Percentiles rank a stretch among this genome's conserved stretches.
Conservation (phyloP, 75 land plant species). For the Cupressus sempervirens region DNA sequence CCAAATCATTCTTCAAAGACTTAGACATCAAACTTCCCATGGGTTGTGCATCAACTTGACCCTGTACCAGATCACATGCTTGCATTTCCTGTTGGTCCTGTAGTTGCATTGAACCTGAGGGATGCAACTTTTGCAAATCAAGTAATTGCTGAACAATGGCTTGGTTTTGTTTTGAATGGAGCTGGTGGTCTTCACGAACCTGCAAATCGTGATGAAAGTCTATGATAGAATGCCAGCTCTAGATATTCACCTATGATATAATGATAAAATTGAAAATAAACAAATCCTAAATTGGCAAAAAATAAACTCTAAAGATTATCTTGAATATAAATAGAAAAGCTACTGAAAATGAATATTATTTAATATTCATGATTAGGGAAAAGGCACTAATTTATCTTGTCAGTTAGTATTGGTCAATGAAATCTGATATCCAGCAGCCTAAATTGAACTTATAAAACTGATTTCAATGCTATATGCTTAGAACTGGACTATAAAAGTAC, state of each 20-base stretch:
- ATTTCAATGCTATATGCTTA: not conserved
- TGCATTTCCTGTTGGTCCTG: not conserved
- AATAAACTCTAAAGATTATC: not conserved
- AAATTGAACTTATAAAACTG: not conserved
- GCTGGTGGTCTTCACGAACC: slow-evolving; percentile 1
- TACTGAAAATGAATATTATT: not conserved
- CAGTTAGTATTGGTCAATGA: not conserved
- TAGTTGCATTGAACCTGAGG: not conserved
- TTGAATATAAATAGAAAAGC: not conserved
- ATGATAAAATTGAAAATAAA: not conserved
- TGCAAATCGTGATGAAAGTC: not conserved
- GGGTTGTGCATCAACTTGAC: slow-evolving; percentile 1
- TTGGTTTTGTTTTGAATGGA: slow-evolving; percentile 5
- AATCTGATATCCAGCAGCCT: not conserved
- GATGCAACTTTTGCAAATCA: slow-evolving; percentile 5
- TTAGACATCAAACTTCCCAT: not conserved
- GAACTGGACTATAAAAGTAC: not conserved
- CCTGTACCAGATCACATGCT: not conserved
- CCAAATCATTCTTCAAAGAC: not conserved
- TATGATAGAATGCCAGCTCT: not conserved
- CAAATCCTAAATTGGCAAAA: not conserved
- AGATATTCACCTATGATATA: not conserved
- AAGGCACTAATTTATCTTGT: not conserved
- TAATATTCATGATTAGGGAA: not conserved
- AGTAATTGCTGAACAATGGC: slow-evolving; percentile 5